A percentile compares a stretch with the other conserved stretches of the same genome.
These are phyloP conservation scores for Cocos nucifera DNA, from an alignment of 176 grass and related monocot species.

Conservation along the genomic window DNA sequence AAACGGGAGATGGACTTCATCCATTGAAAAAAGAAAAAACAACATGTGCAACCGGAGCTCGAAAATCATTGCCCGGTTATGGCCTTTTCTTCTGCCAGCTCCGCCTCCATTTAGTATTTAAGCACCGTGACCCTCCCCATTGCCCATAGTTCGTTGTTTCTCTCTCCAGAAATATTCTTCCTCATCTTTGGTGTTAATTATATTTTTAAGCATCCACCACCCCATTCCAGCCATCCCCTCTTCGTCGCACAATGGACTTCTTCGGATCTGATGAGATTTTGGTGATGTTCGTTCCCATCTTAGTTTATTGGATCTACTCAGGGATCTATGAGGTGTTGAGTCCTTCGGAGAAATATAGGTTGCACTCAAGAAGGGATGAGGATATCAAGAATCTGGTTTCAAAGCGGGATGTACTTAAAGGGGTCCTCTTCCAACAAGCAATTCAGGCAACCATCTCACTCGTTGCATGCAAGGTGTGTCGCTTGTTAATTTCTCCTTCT, in stretches of 20 bases:
- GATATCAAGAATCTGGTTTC: slow-evolving; percentile 58
- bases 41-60: no score
- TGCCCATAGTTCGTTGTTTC: no score
- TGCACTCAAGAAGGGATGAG: slow-evolving; percentile 65
- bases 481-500: not conserved
- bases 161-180: no score
- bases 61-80: no score
- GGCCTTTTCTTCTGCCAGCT: no score
- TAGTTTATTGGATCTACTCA: slow-evolving; percentile 62
- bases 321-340: slow-evolving; percentile 54
- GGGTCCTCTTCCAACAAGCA: slow-evolving; percentile 69
- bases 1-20: no score
- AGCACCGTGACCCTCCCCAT: no score
- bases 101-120: no score
- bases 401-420: slow-evolving; percentile 43
- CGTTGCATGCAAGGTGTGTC: slow-evolving; percentile 32
- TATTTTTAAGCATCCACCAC: no score
- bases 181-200: no score
- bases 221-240: not conserved
- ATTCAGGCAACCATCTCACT: slow-evolving; percentile 51
- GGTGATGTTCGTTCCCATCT: slow-evolving; percentile 38
- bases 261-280: slow-evolving; percentile 27
- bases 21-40: no score
- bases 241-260: slow-evolving; percentile 3
- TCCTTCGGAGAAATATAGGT: slow-evolving; percentile 42